Percentiles rank a stretch among this genome's conserved stretches.
Conservation (phyloP, 352 stramenopile species). For the Pythium monospermum region DNA sequence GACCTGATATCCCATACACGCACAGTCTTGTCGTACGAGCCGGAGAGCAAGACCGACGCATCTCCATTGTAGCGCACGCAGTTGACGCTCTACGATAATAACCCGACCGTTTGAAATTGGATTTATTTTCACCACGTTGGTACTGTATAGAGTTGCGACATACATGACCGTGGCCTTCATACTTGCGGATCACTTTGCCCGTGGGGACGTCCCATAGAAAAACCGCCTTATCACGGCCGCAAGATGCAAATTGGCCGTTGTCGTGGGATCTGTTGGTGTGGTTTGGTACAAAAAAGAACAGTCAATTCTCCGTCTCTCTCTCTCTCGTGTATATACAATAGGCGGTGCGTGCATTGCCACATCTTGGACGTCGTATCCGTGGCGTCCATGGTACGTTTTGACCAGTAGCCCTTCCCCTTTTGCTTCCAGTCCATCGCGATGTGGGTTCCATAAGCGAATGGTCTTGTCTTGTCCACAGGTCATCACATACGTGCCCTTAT, state of each 20-base stretch:
- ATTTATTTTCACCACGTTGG: too few species aligned
- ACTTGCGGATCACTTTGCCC: slow-evolving; percentile 82
- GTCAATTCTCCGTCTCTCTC: background rate
- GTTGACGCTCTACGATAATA: slow-evolving; percentile 60
- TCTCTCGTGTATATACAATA: background rate
- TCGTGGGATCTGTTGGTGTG: slow-evolving; percentile 70
- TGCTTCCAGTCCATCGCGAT: slow-evolving; percentile 59
- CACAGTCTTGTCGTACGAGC: slow-evolving; percentile 87
- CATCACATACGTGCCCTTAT: slow-evolving; percentile 88
- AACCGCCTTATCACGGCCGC: slow-evolving; percentile 77
- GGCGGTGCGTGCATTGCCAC: slow-evolving; percentile 85
- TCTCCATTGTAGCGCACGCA: slow-evolving; percentile 80
- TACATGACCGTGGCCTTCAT: slow-evolving; percentile 76
- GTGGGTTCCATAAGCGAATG: slow-evolving; percentile 85
- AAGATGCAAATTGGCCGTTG: slow-evolving; percentile 86
- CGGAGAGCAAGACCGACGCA: slow-evolving; percentile 75
- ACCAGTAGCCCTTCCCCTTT: slow-evolving; percentile 64
- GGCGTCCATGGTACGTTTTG: slow-evolving; percentile 81
- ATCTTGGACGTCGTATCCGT: slow-evolving; percentile 88
- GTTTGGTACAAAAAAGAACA: too few species aligned
- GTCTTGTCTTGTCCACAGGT: slow-evolving; percentile 85
- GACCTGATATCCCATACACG: slow-evolving; percentile 74
- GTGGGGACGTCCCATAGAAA: slow-evolving; percentile 89
- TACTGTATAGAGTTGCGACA: background rate
- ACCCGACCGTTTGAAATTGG: background rate